A percentile compares a stretch with the other conserved stretches of the same genome.
These are phyloP conservation scores for Heliocybe sulcata DNA, from an alignment of 1,284 basidiomycete genomes.

Conservation along the genomic window DNA sequence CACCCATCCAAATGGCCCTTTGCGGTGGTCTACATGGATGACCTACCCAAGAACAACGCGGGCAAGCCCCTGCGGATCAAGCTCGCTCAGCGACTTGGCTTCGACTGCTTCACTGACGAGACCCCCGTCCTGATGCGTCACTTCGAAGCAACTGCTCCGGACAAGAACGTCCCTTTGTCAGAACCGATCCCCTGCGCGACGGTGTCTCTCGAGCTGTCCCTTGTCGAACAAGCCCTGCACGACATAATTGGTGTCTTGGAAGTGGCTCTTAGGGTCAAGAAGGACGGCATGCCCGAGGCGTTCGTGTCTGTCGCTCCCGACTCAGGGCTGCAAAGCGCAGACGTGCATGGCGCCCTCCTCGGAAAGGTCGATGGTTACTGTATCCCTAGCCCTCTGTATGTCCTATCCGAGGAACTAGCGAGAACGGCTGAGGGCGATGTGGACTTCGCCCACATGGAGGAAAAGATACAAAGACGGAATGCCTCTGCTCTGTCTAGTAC, in stretches of 20 bases:
- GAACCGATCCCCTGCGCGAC: slow-evolving; percentile 28
- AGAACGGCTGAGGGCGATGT: slow-evolving; percentile 16
- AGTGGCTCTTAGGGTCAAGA: slow-evolving; percentile 29
- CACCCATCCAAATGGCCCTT: slow-evolving; percentile 42
- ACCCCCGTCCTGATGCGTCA: slow-evolving; percentile 28
- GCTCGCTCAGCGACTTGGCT: slow-evolving; percentile 29
- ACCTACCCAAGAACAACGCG: slow-evolving; percentile 35
- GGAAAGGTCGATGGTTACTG: slow-evolving; percentile 24
- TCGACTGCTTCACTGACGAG: slow-evolving; percentile 27
- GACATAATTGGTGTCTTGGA: slow-evolving; percentile 39
- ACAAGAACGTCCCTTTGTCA: slow-evolving; percentile 23
- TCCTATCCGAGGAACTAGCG: slow-evolving; percentile 18
- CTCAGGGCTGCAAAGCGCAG: slow-evolving; percentile 13
- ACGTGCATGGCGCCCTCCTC: slow-evolving; percentile 16
- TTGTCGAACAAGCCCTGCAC: slow-evolving; percentile 37
- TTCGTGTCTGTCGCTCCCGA: slow-evolving; percentile 20
- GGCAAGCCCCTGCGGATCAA: slow-evolving; percentile 39
- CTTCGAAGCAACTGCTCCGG: slow-evolving; percentile 29
- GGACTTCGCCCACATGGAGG: slow-evolving; percentile 30
- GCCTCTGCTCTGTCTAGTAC: slow-evolving; percentile 24
- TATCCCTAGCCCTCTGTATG: slow-evolving; percentile 26
- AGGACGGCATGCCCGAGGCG: slow-evolving; percentile 27
- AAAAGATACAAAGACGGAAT: slow-evolving; percentile 18
- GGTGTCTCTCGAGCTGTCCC: slow-evolving; percentile 23
- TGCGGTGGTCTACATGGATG: slow-evolving; percentile 34